Evolutionary conservation across 2,329 filamentous ascomycete genomes (phyloP).

Genomic region (Reticulascus tulasneorum): DNA sequence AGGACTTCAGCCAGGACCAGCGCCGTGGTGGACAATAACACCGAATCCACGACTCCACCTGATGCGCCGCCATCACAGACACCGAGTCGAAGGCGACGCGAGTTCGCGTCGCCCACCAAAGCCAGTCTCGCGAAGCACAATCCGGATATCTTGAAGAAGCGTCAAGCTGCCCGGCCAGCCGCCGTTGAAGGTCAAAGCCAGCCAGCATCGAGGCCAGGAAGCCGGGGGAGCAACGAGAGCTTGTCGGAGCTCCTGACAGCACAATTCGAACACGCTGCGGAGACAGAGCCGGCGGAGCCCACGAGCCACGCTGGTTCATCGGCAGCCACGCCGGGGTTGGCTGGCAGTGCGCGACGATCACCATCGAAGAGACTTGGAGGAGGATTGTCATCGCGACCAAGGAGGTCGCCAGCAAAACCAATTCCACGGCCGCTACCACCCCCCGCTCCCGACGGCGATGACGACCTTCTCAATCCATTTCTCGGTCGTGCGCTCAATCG

Average conservation of each 20-base stretch:
- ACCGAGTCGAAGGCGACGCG: slow-evolving; percentile 38
- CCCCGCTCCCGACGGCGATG: slow-evolving; percentile 35
- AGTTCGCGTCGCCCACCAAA: slow-evolving; percentile 64
- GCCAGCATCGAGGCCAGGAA: slow-evolving; percentile 18
- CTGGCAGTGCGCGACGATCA: slow-evolving; percentile 21
- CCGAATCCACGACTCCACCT: slow-evolving; percentile 33
- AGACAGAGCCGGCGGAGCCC: too few species aligned
- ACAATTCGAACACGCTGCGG: too few species aligned
- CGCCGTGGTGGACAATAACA: slow-evolving; percentile 14
- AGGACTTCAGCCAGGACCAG: slow-evolving; percentile 55
- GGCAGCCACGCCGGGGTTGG: too few species aligned
- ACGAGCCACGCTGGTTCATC: too few species aligned
- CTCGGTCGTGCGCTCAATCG: slow-evolving; percentile 30
- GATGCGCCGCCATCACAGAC: slow-evolving; percentile 18
- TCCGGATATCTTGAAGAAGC: slow-evolving; percentile 45
- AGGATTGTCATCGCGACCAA: slow-evolving; percentile 29
- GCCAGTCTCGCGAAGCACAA: slow-evolving; percentile 60
- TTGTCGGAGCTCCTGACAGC: too few species aligned
- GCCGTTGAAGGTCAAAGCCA: slow-evolving; percentile 10
- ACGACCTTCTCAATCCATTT: slow-evolving; percentile 40
- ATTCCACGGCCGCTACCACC: slow-evolving; percentile 44
- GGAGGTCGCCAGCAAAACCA: slow-evolving; percentile 37
- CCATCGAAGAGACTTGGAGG: slow-evolving; percentile 24
- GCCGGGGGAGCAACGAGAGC: slow-evolving; percentile 18
- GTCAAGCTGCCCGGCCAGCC: slow-evolving; percentile 4